Conservation (phyloP, 2,329 filamentous ascomycete genomes). For the Cadophora luteo-olivacea region DNA sequence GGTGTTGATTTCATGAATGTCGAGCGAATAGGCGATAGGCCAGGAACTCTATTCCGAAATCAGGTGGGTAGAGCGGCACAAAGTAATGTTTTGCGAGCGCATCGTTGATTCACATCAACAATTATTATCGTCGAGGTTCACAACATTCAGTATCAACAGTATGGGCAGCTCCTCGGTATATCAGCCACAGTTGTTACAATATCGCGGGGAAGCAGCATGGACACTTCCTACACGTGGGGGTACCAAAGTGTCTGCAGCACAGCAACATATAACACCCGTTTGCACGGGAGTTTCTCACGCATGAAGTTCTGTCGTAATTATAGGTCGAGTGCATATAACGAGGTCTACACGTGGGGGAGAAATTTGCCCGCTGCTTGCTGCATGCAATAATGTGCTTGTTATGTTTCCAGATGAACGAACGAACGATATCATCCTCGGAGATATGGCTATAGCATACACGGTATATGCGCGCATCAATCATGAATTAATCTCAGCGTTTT, state of each 20-base stretch:
- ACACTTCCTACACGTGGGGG: neutral
- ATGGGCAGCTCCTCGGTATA: neutral
- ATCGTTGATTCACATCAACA: no score
- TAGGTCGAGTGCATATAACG: neutral
- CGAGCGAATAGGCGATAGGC: neutral
- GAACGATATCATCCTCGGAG: neutral
- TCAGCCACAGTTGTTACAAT: neutral
- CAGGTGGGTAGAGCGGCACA: no score
- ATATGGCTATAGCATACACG: conserved; percentile 10
- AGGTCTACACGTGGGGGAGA: neutral
- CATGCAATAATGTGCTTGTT: neutral
- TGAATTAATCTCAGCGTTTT: neutral
- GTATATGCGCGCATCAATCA: conserved; percentile 10
- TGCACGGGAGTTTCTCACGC: neutral
- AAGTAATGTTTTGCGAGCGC: no score
- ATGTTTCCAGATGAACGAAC: neutral
- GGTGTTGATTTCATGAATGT: neutral
- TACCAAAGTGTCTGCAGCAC: neutral
- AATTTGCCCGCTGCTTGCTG: neutral
- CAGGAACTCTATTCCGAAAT: neutral
- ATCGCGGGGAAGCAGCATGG: neutral
- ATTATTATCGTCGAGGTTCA: no score
- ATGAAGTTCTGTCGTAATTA: neutral
- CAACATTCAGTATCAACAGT: neutral
- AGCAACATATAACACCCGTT: neutral